Base-by-base conservation (phyloP, 2,329 filamentous ascomycete species). In the Pyrenophora graminea region DNA sequence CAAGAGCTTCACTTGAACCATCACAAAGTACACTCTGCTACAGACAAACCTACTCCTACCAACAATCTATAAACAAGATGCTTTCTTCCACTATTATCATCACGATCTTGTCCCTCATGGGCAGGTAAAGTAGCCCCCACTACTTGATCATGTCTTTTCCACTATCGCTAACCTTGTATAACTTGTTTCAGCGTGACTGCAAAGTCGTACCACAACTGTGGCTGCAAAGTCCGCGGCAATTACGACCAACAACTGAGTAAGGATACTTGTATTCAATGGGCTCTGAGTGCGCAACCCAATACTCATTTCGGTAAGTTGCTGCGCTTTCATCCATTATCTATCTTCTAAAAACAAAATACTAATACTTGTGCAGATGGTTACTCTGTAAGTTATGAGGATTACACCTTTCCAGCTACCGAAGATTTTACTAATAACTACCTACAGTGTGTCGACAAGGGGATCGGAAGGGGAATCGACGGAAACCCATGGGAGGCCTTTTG, bases 131-230 rank as follows among this genome's bases (percentile, higher is more conserved):
- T 41, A 13, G n/a, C 25, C 39, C 25, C 39, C n/a, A 12, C 39
- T 21, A 12, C 39, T 31, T 12, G 8, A 18, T 15, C 6, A 25
- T 41, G 15, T 41, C 39, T 41, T 41, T 41, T n/a, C 15, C 8
- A 41, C 2, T 13, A 32, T 41, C 25, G 25, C 39, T 41, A 9
- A 32, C 8, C 12, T 41, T 32, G n/a, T 5, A 31, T 31, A 32
- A 13, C 39, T 41, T 41, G 15, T 31, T 41, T 32, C 23, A 41
- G 25, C 17, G 39, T 40, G 25, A 40, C 39, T 40, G 39, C 39
- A 40, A 31, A 10, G 8, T 18, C 9, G 13, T 40, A 19, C 25
- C 39, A 40, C 15, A 40, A 40, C 39, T 40, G 39, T 40, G 39
- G 39, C 23, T 40, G 39, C n/a, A 18, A 12, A 2, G 3, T 19